Conservation (phyloP, 78 protist species). For the Bodo saltans region DNA sequence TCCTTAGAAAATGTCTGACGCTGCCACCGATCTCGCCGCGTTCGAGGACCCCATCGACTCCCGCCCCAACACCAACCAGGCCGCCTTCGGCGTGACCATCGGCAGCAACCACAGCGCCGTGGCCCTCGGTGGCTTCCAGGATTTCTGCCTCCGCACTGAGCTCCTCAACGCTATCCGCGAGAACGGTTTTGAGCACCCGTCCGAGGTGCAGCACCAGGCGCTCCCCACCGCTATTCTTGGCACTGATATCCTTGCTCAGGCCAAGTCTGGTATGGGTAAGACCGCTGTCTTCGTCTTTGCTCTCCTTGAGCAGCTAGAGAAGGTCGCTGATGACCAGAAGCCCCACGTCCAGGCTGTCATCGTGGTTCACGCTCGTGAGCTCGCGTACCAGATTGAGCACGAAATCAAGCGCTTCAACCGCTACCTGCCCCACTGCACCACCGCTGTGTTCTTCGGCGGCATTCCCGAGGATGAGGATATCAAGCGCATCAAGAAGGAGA, state of each 20-base stretch:
- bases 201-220: conserved; percentile 94
- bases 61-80: not conserved
- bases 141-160: conserved; percentile 94
- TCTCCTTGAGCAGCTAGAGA: conserved; percentile 78
- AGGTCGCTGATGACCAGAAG: conserved; percentile 28
- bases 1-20: no score
- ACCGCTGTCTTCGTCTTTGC: conserved; percentile 98
- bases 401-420: conserved; percentile 93
- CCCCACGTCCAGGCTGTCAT: conserved; percentile 52
- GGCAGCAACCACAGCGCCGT: not conserved
- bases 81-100: not conserved
- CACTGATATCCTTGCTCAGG: conserved; percentile 91
- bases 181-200: conserved; percentile 97
- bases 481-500: conserved; percentile 41
- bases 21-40: not conserved
- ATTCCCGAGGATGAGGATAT: conserved; percentile 44
- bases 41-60: not conserved
- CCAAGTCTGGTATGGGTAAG: conserved; percentile 98
- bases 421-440: conserved; percentile 67
- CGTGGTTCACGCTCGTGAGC: conserved; percentile 94
- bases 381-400: conserved; percentile 90
- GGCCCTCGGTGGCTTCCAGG: conserved; percentile 77
- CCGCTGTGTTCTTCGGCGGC: conserved; percentile 93
- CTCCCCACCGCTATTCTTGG: conserved; percentile 96
- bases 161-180: conserved; percentile 87